Base-by-base conservation (phyloP, 208 protist species). In the Polymyxa betae region DNA sequence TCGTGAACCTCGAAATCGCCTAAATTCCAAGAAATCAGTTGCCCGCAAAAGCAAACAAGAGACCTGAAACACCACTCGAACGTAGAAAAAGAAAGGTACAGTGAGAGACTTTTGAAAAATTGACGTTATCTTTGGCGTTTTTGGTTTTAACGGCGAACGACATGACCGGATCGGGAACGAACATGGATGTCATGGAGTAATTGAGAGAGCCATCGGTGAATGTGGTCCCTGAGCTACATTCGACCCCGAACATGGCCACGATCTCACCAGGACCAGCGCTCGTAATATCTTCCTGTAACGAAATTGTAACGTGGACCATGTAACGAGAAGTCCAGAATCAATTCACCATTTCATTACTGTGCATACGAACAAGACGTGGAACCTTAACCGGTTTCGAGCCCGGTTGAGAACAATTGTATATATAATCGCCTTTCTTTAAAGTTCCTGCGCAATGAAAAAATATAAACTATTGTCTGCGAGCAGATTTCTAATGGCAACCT, bases 241-340 rank as follows among this genome's bases (percentile, higher is more conserved):
- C 98, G 60, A 99, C 95, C 91, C 98, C 98, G 93, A 98, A 98
- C 89, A 99, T 97, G 38, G 98, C 98, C 92, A 98, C 98, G 93
- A 99, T 99, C 91, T 99, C 98, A 46, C 98, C 98, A 0, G 98
- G 35, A 68, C 91, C 90, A 32, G 52, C 91, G 43, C 97, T 95
- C 88, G 97, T 95, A 40, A 98, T 93, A 24, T 95, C 95, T 92
- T 99, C 97, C 49, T 60, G 24, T 29, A 60, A 29, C 5, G 49
- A 5, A 29, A 24, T 29, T 29, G 24, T 5, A 24, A 29, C 5
- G 24, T 5, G 5, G 24, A 60, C 49, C 12, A 60, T 60, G 5
- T 60, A 60, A 29, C 24, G 12, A 24, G 49, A 29, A 24, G 24
- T 60, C 49, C 5, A 60, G 49, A 60, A 5, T 60, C 24, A 24